phyloP scores from a whole-genome alignment of 73 alveolate species.

The Paramecium biaurelia region DNA sequence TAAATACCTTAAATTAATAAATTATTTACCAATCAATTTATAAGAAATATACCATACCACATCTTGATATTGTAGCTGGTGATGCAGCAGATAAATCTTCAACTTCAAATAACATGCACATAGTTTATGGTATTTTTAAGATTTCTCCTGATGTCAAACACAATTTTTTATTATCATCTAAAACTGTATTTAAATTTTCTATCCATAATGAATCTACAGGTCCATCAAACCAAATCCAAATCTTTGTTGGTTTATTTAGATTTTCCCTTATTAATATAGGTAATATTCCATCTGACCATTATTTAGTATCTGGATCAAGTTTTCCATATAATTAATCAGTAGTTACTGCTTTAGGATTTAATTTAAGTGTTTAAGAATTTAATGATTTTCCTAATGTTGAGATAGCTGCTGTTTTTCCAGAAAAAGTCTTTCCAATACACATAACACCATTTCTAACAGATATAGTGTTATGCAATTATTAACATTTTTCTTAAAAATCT shows the following conservation, averaged over 20 bases:
- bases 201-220: conserved; percentile 99
- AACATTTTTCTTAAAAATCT: conserved; percentile 91
- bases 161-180: conserved; percentile 95
- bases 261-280: conserved; percentile 72
- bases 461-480: conserved; percentile 96
- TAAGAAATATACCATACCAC: conserved; percentile 95
- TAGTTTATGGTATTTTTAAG: conserved; percentile 84
- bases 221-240: conserved; percentile 97
- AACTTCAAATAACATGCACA: conserved; percentile 94
- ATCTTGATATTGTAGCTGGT: conserved; percentile 96
- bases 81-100: conserved; percentile 93
- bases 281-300: conserved; percentile 84
- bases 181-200: conserved; percentile 96
- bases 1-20: conserved; percentile 62
- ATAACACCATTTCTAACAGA: conserved; percentile 99
- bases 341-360: conserved; percentile 81
- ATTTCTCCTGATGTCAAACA: conserved; percentile 88
- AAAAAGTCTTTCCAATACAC: conserved; percentile 91
- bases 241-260: conserved; percentile 80
- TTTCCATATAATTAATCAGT: conserved; percentile 79
- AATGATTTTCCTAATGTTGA: conserved; percentile 53
- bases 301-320: conserved; percentile 86
- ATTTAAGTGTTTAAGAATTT: conserved; percentile 63
- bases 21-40: neutral
- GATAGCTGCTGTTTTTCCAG: conserved; percentile 55